Evolutionary conservation across 2,329 filamentous ascomycete genomes (phyloP).

Genomic region (Beauveria sp.): DNA sequence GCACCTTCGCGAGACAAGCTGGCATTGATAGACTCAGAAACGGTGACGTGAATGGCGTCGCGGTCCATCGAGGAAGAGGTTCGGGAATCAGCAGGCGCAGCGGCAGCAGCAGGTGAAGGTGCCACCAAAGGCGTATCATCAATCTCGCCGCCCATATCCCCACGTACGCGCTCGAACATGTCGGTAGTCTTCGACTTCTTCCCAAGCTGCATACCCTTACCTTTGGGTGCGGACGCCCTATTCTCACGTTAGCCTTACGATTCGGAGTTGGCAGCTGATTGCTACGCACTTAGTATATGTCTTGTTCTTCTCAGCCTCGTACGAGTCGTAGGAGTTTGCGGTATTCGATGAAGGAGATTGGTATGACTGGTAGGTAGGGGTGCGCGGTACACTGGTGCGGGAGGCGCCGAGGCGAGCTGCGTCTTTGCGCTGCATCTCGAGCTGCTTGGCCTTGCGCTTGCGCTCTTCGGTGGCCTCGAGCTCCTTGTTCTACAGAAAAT

Average conservation of each 20-base stretch:
- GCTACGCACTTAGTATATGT: conserved; percentile 63
- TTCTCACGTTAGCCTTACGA: conserved; percentile 9
- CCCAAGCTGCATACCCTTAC: conserved; percentile 97
- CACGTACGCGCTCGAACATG: conserved; percentile 92
- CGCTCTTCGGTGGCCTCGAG: conserved; percentile 94
- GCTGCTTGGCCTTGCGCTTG: conserved; percentile 96
- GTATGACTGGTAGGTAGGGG: conserved; percentile 83
- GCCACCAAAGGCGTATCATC: conserved; percentile 70
- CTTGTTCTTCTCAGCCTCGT: conserved; percentile 98
- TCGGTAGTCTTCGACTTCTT: conserved; percentile 98
- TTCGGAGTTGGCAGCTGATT: not conserved
- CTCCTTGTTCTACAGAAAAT: conserved; percentile 75
- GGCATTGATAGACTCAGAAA: conserved; percentile 85
- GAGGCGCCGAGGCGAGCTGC: conserved; percentile 71
- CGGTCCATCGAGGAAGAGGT: conserved; percentile 64
- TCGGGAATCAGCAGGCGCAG: conserved; percentile 46
- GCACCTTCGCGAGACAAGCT: conserved; percentile 83
- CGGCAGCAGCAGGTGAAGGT: conserved; percentile 41
- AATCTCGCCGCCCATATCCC: conserved; percentile 79
- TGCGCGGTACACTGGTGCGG: conserved; percentile 58
- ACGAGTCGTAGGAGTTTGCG: conserved; percentile 81
- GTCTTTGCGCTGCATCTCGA: conserved; percentile 98
- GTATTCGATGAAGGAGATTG: conserved; percentile 69
- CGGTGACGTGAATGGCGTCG: conserved; percentile 79
- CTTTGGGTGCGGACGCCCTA: conserved; percentile 62